Evolutionary conservation across 2,329 filamentous ascomycete genomes (phyloP).

Genomic region (Colletotrichum tamarilloi): DNA sequence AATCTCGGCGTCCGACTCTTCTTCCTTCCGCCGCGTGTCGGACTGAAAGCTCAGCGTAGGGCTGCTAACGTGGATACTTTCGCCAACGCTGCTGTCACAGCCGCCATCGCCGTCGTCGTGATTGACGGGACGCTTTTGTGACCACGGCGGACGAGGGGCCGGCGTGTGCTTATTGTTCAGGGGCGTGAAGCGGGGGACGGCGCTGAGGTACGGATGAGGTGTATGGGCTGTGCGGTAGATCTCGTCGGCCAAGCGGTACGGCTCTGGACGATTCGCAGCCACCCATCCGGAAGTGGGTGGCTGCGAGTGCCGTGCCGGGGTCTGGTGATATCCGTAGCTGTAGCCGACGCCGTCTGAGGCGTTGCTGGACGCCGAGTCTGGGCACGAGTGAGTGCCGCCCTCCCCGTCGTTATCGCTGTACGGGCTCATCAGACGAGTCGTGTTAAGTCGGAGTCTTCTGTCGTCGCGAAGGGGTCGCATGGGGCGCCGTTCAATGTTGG

Average conservation of each 20-base stretch:
- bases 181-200: conserved; percentile 52
- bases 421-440: conserved; percentile 43
- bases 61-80: conserved; percentile 37
- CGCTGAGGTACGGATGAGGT: conserved; percentile 56
- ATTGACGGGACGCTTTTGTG: conserved; percentile 42
- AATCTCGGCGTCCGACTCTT: conserved; percentile 38
- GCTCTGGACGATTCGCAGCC: conserved; percentile 40
- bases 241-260: conserved; percentile 32
- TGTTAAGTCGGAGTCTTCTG: conserved; percentile 41
- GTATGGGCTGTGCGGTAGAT: conserved; percentile 42
- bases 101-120: conserved; percentile 43
- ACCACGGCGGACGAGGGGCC: conserved; percentile 28
- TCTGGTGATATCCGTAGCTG: conserved; percentile 17
- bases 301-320: conserved; percentile 1
- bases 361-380: conserved; percentile 38
- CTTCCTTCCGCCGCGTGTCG: conserved; percentile 12
- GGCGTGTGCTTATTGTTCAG: conserved; percentile 25
- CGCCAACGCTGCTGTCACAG: conserved; percentile 36
- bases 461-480: conserved; percentile 38
- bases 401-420: conserved; percentile 56
- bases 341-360: conserved; percentile 29
- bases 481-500: conserved; percentile 18
- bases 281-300: conserved; percentile 41
- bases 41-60: conserved; percentile 30
- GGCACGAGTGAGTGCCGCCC: conserved; percentile 40